Evolutionary conservation across 2,329 filamentous ascomycete genomes (phyloP), one percentile per base, ranked within the genome.

Genomic region (Microsporum canis): DNA sequence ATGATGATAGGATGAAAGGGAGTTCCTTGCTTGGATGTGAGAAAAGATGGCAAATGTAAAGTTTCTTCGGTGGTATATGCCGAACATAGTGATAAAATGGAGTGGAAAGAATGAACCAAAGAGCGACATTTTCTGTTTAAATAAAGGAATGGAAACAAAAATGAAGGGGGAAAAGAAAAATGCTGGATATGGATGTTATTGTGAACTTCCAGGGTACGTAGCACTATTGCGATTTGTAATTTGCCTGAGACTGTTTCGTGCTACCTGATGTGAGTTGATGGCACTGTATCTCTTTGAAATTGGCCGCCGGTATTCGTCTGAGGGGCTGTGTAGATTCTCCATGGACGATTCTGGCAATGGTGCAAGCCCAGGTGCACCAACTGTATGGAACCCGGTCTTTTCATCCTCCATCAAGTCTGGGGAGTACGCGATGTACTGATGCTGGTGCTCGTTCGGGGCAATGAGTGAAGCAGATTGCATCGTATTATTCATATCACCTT

Each of bases 241-340:
- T 53, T 53, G 49, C 49, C 27, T 23, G 27, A 53, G 49, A n/a
- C 49, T 53, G 31, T 53, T 53, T 53, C 49, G 49, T 53, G 27
- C 27, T 33, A n/a, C 10, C 17, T 53, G 49, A 33, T 53, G 49
- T 33, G 27, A 31, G 5, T 53, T 53, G 27, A 53, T 27, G 14
- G 49, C 49, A 17, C 49, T 53, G 12, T 53, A 53, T 53, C 49
- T 53, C 29, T 53, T 53, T 33, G 49, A 29, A 33, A 53, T 34
- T 5, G 49, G 49, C 12, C 49, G 49, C 14, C 49, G 27, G 29
- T 33, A 53, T 33, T 53, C 27, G 10, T 53, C 49, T 34, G 49
- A 53, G 3, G 49, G 29, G 17, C 33, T 53, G 31, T 53, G 49
- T 34, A 53, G 49, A 33, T 59, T 59, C 29, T 59, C 57, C 39